Percentiles rank a stretch among this genome's conserved stretches.
These are phyloP conservation scores for Aspergillus cavernicola DNA, from an alignment of 495 filamentous ascomycete genomes.

Conservation along the genomic window DNA sequence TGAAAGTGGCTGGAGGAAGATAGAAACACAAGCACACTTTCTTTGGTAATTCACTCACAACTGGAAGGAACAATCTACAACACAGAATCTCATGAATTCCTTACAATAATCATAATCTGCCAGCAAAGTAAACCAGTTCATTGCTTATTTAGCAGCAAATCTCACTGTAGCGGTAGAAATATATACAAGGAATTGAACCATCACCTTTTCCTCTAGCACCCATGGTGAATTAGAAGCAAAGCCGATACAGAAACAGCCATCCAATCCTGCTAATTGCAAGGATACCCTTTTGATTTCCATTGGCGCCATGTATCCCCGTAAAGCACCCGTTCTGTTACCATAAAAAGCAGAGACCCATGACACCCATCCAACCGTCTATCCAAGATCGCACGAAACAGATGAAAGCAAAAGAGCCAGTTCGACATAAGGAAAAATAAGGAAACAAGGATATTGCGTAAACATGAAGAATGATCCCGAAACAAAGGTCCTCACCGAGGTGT, in stretches of 20 bases:
- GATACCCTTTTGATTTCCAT: constrained; percentile 22
- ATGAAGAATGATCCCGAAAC: neutral
- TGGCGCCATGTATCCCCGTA: constrained; percentile 30
- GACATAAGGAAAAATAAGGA: constrained; percentile 12
- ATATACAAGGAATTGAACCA: constrained; percentile 19
- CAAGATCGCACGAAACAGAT: constrained; percentile 10
- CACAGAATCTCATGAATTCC: too few relatives aligned
- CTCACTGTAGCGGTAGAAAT: constrained; percentile 13
- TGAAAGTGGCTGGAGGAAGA: too few relatives aligned
- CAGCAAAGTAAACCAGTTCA: constrained; percentile 7
- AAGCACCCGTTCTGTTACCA: constrained; percentile 21
- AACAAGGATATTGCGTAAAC: constrained; percentile 8
- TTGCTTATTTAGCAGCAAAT: constrained; percentile 11
- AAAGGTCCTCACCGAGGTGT: constrained; percentile 34
- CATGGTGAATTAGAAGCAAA: constrained; percentile 9
- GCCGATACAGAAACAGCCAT: constrained; percentile 18
- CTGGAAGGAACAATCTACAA: neutral
- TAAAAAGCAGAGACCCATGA: constrained; percentile 15
- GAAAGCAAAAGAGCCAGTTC: constrained; percentile 12
- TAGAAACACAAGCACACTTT: too few relatives aligned
- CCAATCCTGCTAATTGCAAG: constrained; percentile 15
- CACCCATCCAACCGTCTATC: constrained; percentile 28
- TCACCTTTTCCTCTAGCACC: constrained; percentile 9
- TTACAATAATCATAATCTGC: neutral
- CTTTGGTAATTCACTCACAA: neutral